phyloP scores from a whole-genome alignment of 2,329 filamentous ascomycete genomes.

The Xylaria sp. region DNA sequence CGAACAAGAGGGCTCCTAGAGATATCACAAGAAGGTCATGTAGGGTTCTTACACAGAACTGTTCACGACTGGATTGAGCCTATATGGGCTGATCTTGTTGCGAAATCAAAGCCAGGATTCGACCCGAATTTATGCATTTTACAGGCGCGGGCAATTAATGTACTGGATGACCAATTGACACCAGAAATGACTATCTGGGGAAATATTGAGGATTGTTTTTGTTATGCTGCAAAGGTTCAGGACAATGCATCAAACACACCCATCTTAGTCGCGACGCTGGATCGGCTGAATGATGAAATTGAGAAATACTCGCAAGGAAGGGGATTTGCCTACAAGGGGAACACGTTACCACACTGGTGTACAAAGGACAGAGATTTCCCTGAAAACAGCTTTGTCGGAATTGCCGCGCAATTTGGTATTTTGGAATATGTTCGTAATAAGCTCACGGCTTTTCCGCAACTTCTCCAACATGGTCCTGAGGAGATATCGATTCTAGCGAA shows the following conservation, averaged over 20 bases:
- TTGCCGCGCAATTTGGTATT: constrained; percentile 4
- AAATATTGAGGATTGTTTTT: no score
- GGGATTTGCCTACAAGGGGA: no score
- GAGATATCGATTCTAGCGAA: not conserved
- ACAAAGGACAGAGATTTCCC: no score
- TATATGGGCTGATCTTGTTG: not conserved
- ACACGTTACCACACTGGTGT: no score
- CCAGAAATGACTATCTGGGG: no score
- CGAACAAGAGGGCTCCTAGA: constrained; percentile 20
- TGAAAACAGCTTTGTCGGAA: not conserved
- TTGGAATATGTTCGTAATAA: not conserved
- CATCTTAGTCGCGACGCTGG: not conserved
- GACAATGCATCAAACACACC: not conserved
- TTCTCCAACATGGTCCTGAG: not conserved
- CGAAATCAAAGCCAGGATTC: not conserved
- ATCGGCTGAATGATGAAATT: not conserved
- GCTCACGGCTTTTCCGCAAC: not conserved
- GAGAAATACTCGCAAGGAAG: not conserved
- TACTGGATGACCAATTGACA: not conserved
- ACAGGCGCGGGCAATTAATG: not conserved
- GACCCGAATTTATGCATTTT: constrained; percentile 1
- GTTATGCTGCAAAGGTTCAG: not conserved
- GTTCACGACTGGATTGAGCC: not conserved
- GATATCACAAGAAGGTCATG: not conserved
- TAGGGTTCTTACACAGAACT: not conserved